Evolutionary conservation across 108 stramenopile species (phyloP).

Genomic region (Nitzschia sp.): DNA sequence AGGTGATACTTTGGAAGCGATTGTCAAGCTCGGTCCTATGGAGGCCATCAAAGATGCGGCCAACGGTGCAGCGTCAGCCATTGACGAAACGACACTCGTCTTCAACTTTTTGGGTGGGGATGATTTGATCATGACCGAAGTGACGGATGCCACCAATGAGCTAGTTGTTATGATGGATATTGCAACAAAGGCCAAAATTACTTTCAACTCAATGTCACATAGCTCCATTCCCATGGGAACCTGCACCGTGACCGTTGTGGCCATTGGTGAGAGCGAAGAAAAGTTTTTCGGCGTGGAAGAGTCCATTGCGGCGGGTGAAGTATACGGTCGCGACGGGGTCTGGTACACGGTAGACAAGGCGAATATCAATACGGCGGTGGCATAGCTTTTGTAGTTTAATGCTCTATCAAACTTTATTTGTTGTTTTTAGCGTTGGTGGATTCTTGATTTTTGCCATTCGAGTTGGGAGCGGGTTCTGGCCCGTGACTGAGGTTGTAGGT

Average conservation of each 20-base stretch:
- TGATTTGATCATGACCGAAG: conserved; percentile 72
- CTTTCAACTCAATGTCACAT: conserved; percentile 64
- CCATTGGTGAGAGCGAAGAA: conserved; percentile 20
- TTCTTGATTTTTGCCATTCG: not conserved
- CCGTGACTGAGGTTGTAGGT: conserved; percentile 1
- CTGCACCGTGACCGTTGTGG: conserved; percentile 59
- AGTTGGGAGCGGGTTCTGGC: not conserved
- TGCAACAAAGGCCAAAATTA: conserved; percentile 47
- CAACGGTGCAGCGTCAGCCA: conserved; percentile 27
- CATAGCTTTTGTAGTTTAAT: conserved; percentile 12
- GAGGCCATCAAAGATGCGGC: conserved; percentile 70
- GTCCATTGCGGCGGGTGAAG: conserved; percentile 57
- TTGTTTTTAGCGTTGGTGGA: not conserved
- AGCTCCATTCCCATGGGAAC: conserved; percentile 45
- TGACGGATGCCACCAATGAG: conserved; percentile 56
- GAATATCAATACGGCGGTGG: conserved; percentile 57
- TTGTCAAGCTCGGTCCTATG: conserved; percentile 50
- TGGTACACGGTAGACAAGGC: conserved; percentile 62
- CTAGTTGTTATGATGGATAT: conserved; percentile 51
- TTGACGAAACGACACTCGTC: conserved; percentile 20
- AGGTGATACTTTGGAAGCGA: conserved; percentile 49
- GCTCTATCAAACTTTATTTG: not conserved
- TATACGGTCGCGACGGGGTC: conserved; percentile 61
- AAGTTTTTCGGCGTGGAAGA: conserved; percentile 44
- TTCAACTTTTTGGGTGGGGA: conserved; percentile 74